Evolutionary conservation across 768 basidiomycete species (phyloP).

Genomic region (Rhizopogon salebrosus): DNA sequence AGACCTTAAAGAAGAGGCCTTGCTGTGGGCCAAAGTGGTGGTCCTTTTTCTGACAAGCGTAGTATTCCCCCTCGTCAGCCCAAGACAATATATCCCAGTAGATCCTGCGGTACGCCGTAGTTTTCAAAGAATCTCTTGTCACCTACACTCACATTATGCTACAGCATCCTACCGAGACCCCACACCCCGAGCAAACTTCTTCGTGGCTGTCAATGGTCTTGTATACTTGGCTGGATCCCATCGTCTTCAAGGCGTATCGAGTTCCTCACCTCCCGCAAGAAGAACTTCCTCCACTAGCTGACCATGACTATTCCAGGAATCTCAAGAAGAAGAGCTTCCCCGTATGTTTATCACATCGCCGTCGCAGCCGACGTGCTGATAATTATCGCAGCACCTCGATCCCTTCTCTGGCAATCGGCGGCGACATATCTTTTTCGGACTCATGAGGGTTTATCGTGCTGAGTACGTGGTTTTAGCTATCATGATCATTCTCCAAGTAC

Average conservation of each 20-base stretch:
- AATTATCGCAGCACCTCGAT: conserved; percentile 20
- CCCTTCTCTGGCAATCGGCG: conserved; percentile 11
- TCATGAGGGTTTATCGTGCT: conserved; percentile 9
- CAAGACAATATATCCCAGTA: conserved; percentile 53
- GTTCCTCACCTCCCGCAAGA: conserved; percentile 39
- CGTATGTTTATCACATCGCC: conserved; percentile 13
- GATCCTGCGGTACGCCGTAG: conserved; percentile 30
- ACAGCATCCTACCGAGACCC: conserved; percentile 17
- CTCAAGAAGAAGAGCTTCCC: conserved; percentile 29
- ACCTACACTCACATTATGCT: not conserved
- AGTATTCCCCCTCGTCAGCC: conserved; percentile 49
- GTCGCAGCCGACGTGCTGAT: not conserved
- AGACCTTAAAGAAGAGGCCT: conserved; percentile 42
- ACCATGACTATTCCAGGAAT: conserved; percentile 35
- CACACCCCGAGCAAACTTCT: conserved; percentile 38
- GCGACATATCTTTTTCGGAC: conserved; percentile 12
- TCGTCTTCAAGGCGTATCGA: conserved; percentile 39
- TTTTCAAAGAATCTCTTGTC: too few relatives aligned
- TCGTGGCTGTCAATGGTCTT: conserved; percentile 31
- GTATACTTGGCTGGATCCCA: conserved; percentile 50
- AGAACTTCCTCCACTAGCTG: conserved; percentile 43
- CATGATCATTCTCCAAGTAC: conserved; percentile 6
- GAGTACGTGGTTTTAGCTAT: conserved; percentile 6
- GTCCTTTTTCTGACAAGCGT: conserved; percentile 40
- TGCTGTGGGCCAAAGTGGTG: conserved; percentile 52